These are phyloP conservation scores for Colletotrichum cuscutae DNA, from an alignment of 2,329 filamentous ascomycete species.

Conservation along the genomic window DNA sequence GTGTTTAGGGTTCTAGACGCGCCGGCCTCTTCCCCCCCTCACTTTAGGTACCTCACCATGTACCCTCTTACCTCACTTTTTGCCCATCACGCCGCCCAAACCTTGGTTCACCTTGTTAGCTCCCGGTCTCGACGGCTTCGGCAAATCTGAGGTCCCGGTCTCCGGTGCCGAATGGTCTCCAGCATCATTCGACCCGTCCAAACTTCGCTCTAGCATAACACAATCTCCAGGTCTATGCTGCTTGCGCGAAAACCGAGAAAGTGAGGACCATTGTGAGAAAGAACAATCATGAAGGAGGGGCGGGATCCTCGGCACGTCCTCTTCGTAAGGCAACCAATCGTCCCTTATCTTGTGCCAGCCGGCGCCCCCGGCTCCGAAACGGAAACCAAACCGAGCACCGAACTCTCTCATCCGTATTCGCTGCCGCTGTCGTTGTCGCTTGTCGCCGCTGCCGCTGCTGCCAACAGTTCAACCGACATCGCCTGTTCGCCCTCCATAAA, in stretches of 20 bases:
- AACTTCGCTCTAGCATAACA: not conserved
- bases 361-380: slow-evolving; percentile 16
- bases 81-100: not conserved
- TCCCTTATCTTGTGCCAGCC: not conserved
- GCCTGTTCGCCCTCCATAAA: not conserved
- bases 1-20: slow-evolving; percentile 34
- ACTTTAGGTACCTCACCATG: not conserved
- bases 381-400: slow-evolving; percentile 24
- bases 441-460: not conserved
- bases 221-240: not conserved
- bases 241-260: not conserved
- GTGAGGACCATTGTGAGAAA: not conserved
- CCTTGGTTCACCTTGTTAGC: not conserved
- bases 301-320: slow-evolving; percentile 24
- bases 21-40: not conserved
- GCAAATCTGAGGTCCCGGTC: slow-evolving; percentile 27
- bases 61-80: not conserved
- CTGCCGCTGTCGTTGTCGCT: not conserved
- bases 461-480: not conserved
- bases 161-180: not conserved
- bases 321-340: not conserved
- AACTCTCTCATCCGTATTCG: slow-evolving; percentile 21
- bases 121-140: not conserved
- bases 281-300: slow-evolving; percentile 19
- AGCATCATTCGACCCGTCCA: not conserved